Evolutionary conservation across 176 grass and related monocot genomes (phyloP), one percentile per base, ranked within the genome.

Genomic region (Urochloa ruziziensis): DNA sequence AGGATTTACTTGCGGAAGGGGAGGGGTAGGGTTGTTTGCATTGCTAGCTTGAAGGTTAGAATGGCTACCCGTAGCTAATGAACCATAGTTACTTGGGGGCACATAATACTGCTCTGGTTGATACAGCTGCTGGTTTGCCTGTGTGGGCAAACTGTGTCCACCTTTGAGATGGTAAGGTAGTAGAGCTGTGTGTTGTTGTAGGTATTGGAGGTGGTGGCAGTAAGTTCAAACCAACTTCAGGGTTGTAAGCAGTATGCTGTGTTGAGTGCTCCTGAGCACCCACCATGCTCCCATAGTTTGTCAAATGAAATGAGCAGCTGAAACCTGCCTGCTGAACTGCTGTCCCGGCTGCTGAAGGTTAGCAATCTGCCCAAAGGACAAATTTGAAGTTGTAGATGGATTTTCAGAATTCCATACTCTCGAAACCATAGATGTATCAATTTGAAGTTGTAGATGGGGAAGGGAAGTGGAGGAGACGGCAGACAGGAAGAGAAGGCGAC

Each of bases 71-170:
- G 43, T 52, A 73, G 32, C 44, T 80, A 86, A 65, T 2, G 52
- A 30, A 48, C 40, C 75, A 56, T 90, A 90, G 64, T 51, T 90
- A 74, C 73, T 88, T 75, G 87, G 90, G 61, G 87, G 19, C 32
- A 63, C 46, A 36, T 80, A 86, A 69, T 85, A 88, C 18, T 83
- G 73, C 63, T 93, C 86, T 17, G 86, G 83, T 61, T 87, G 88
- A 88, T 91, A 94, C 13, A 83, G 74, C 56, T 91, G 89, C 53
- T 98, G 90, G 30, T 58, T 93, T 10, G 34, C 67, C 71, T 94
- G 92, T 25, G 18, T 67, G 58, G 74, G 29, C 4, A 87, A 80
- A 81, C 36, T 81, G n/a, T 84, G 83, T 32, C 80, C 80, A 84
- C 37, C 49, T 51, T n/a, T 91, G 86, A 8, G 81, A 72, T 62